Evolutionary conservation across 2,329 filamentous ascomycete genomes (phyloP).

Genomic region (Trichoderma sp.): DNA sequence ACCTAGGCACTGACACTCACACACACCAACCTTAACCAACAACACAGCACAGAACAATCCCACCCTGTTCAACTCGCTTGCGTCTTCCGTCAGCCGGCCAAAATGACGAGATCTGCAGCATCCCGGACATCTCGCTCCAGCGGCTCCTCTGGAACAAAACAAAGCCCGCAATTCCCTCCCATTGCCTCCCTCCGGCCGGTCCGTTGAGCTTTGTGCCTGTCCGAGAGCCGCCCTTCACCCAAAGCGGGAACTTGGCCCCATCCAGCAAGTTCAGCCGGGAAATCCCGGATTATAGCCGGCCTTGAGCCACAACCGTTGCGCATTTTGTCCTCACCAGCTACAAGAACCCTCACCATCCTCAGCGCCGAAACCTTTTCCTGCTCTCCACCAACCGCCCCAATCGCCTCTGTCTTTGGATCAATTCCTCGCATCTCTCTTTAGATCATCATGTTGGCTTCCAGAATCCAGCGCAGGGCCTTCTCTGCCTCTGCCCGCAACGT

Average conservation of each 20-base stretch:
- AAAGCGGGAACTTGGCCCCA: neutral
- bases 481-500: slow-evolving; percentile 78
- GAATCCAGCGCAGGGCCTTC: slow-evolving; percentile 76
- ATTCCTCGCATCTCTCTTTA: slow-evolving; percentile 22
- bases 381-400: slow-evolving; percentile 20
- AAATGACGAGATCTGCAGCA: neutral
- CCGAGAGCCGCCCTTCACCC: neutral
- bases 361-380: slow-evolving; percentile 13
- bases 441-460: slow-evolving; percentile 69
- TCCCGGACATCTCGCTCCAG: neutral
- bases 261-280: slow-evolving; percentile 17
- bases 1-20: neutral
- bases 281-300: slow-evolving; percentile 29
- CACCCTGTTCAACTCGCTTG: neutral
- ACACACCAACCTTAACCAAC: neutral
- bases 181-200: slow-evolving; percentile 13
- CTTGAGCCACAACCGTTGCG: slow-evolving; percentile 13
- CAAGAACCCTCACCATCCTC: slow-evolving; percentile 15
- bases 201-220: neutral
- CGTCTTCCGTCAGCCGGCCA: neutral
- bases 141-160: neutral
- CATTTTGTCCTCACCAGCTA: slow-evolving; percentile 13
- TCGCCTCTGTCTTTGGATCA: slow-evolving; percentile 13
- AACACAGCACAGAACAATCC: neutral
- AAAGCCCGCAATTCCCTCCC: neutral